Conservation (phyloP, 306 rosid species). For the Trifolium subterraneum region DNA sequence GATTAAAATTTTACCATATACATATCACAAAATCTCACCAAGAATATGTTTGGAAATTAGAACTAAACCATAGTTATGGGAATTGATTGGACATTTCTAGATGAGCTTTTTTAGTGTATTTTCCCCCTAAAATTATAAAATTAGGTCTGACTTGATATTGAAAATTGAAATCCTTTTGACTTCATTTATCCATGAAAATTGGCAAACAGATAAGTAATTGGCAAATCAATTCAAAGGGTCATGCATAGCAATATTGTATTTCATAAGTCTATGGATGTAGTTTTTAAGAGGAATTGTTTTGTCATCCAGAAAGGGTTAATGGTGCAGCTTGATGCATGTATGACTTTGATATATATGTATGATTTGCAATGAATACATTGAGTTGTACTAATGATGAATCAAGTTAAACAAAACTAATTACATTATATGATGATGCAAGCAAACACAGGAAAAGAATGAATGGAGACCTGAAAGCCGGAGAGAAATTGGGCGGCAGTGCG, state of each 20-base stretch:
- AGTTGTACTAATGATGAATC: too few relatives aligned
- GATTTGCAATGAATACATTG: too few relatives aligned
- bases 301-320: too few relatives aligned
- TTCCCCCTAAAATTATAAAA: background rate
- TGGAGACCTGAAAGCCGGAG: conserved; percentile 63
- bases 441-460: background rate
- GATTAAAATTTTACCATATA: background rate
- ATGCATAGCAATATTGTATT: too few relatives aligned
- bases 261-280: too few relatives aligned
- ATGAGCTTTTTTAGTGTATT: background rate
- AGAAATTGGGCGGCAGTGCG: conserved; percentile 66
- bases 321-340: too few relatives aligned
- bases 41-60: conserved; percentile 8
- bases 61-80: conserved; percentile 14
- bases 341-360: too few relatives aligned
- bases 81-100: background rate
- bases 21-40: background rate
- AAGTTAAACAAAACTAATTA: too few relatives aligned
- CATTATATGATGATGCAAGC: too few relatives aligned
- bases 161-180: conserved; percentile 1
- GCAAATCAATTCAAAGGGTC: background rate
- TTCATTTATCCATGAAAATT: background rate
- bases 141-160: background rate
- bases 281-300: too few relatives aligned
- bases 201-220: background rate